phyloP scores from a whole-genome alignment of 495 filamentous ascomycete genomes.

The Tuber calosporum region DNA sequence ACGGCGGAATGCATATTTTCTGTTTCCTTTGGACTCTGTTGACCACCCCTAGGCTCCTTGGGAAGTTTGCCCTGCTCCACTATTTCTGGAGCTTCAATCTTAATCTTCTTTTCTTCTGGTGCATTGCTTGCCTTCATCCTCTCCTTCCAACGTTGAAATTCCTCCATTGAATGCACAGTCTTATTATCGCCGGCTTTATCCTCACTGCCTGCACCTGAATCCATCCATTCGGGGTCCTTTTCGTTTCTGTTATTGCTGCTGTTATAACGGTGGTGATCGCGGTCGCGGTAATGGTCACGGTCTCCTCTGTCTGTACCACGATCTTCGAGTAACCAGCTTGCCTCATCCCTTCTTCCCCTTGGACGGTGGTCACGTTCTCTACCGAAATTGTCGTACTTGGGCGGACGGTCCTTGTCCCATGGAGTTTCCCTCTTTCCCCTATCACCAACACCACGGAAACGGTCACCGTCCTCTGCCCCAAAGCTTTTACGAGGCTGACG shows the following conservation, averaged over 20 bases:
- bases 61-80: slow-evolving; percentile 13
- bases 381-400: slow-evolving; percentile 55
- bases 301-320: slow-evolving; percentile 59
- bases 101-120: slow-evolving; percentile 47
- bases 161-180: slow-evolving; percentile 51
- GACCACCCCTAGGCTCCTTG: slow-evolving; percentile 17
- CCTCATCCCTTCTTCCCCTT: slow-evolving; percentile 45
- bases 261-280: slow-evolving; percentile 40
- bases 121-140: slow-evolving; percentile 63
- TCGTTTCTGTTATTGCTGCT: slow-evolving; percentile 50
- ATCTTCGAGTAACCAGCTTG: slow-evolving; percentile 45
- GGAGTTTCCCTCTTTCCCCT: slow-evolving; percentile 50
- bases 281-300: slow-evolving; percentile 36
- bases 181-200: slow-evolving; percentile 65
- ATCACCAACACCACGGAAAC: slow-evolving; percentile 48
- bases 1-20: not conserved
- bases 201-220: slow-evolving; percentile 61
- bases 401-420: slow-evolving; percentile 53
- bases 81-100: slow-evolving; percentile 46
- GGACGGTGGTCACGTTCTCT: slow-evolving; percentile 46
- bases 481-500: slow-evolving; percentile 55
- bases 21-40: not conserved
- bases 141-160: slow-evolving; percentile 94
- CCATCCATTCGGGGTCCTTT: slow-evolving; percentile 80
- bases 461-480: slow-evolving; percentile 56